Percentiles rank a stretch among this genome's conserved stretches.
Conservation (phyloP, 2,329 filamentous ascomycete genomes). For the Ophiostoma sp. region DNA sequence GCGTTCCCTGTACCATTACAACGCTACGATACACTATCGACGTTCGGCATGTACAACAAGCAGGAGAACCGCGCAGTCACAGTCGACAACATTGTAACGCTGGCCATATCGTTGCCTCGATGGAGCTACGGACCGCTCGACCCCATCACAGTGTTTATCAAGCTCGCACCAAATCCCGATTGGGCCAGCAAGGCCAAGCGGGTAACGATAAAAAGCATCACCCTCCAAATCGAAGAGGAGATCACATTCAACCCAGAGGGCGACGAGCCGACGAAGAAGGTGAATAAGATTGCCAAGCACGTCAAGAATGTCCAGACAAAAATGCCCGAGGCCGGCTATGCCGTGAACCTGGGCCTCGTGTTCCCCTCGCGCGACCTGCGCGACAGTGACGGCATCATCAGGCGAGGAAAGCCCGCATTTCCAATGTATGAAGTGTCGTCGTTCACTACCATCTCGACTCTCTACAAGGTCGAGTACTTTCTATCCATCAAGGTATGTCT, state of each 20-base stretch:
- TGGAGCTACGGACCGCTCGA: conserved; percentile 97
- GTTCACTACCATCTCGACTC: conserved; percentile 86
- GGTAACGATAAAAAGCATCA: conserved; percentile 91
- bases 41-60: conserved; percentile 99
- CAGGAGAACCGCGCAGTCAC: conserved; percentile 82
- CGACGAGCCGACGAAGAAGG: conserved; percentile 85
- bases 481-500: conserved; percentile 54
- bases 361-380: conserved; percentile 86
- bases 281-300: conserved; percentile 80
- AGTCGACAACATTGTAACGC: conserved; percentile 82
- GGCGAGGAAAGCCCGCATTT: conserved; percentile 77
- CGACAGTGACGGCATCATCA: conserved; percentile 81
- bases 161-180: conserved; percentile 84
- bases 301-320: conserved; percentile 75
- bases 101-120: conserved; percentile 84
- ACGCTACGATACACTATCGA: conserved; percentile 92
- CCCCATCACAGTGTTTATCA: conserved; percentile 93
- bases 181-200: conserved; percentile 86
- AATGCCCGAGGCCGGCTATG: conserved; percentile 84
- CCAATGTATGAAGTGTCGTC: conserved; percentile 82
- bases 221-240: conserved; percentile 89
- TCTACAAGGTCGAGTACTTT: conserved; percentile 99
- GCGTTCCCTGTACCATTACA: conserved; percentile 84
- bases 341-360: conserved; percentile 83
- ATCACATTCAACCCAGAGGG: conserved; percentile 98